Evolutionary conservation across 192 early-diverging fungal species (phyloP).

Genomic region (Backusella parvicylindrica): DNA sequence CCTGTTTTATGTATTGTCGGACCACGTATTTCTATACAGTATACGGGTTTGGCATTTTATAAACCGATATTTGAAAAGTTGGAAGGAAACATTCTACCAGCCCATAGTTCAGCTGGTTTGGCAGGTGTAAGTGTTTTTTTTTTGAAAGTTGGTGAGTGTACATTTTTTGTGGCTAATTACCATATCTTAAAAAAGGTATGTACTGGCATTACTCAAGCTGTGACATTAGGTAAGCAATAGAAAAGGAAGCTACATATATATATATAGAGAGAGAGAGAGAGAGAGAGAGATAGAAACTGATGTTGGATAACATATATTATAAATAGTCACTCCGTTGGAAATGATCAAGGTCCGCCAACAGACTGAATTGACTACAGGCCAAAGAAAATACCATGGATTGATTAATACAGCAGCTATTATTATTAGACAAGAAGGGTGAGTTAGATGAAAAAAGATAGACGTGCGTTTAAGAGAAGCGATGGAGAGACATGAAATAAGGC

Average conservation of each 20-base stretch:
- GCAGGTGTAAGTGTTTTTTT: slow-evolving; percentile 29
- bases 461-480: not conserved
- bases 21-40: slow-evolving; percentile 41
- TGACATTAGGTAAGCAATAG: slow-evolving; percentile 31
- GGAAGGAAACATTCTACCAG: slow-evolving; percentile 34
- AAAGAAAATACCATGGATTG: slow-evolving; percentile 36
- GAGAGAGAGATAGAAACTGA: not conserved
- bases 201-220: slow-evolving; percentile 40
- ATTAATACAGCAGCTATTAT: slow-evolving; percentile 29
- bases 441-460: not conserved
- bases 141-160: not conserved
- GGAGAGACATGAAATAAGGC: not conserved
- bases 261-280: not conserved
- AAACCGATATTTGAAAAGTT: slow-evolving; percentile 42
- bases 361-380: slow-evolving; percentile 34
- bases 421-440: slow-evolving; percentile 38
- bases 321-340: slow-evolving; percentile 39
- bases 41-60: slow-evolving; percentile 39
- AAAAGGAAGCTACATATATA: not conserved
- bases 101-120: slow-evolving; percentile 36
- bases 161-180: not conserved
- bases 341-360: slow-evolving; percentile 45
- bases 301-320: no score
- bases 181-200: slow-evolving; percentile 22
- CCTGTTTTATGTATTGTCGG: slow-evolving; percentile 42